Evolutionary conservation across 2,329 filamentous ascomycete genomes (phyloP).

Genomic region (Berkeleyomyces rouxiae): DNA sequence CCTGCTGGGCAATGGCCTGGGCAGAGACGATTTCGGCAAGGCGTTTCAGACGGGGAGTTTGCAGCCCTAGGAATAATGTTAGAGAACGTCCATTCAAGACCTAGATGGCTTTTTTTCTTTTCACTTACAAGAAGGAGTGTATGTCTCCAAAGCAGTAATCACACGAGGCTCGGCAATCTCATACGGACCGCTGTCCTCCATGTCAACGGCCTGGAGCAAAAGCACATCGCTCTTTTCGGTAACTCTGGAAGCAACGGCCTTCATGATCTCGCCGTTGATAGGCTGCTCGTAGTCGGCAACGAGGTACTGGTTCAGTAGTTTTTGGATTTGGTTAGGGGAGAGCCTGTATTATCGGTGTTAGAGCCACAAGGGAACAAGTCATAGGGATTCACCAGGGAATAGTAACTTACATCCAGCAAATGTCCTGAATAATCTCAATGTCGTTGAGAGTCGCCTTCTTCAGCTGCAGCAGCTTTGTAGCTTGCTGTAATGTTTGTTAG

Average conservation of each 20-base stretch:
- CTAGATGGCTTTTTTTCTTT: too few species aligned
- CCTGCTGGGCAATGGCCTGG: slow-evolving; percentile 89
- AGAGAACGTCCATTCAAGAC: slow-evolving; percentile 17
- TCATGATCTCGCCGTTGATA: slow-evolving; percentile 99
- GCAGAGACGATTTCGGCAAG: slow-evolving; percentile 96
- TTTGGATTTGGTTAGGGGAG: slow-evolving; percentile 97
- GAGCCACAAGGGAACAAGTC: slow-evolving; percentile 1
- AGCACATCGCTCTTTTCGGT: slow-evolving; percentile 97
- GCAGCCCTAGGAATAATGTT: slow-evolving; percentile 47
- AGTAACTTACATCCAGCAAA: slow-evolving; percentile 88
- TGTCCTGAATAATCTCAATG: slow-evolving; percentile 99
- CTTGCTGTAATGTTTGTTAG: slow-evolving; percentile 46
- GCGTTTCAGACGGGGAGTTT: slow-evolving; percentile 87
- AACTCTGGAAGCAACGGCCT: slow-evolving; percentile 88
- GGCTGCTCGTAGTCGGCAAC: slow-evolving; percentile 98
- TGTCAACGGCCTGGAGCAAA: slow-evolving; percentile 83
- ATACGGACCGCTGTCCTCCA: slow-evolving; percentile 97
- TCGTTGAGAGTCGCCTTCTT: slow-evolving; percentile 99
- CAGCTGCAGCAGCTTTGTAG: slow-evolving; percentile 90
- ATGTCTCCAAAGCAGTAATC: slow-evolving; percentile 93
- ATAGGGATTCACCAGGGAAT: neutral
- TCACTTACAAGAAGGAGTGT: slow-evolving; percentile 82
- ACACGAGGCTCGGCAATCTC: slow-evolving; percentile 94
- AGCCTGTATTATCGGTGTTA: slow-evolving; percentile 38
- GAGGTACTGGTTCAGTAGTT: slow-evolving; percentile 94